Base-by-base conservation (phyloP, 1,139 yeast genomes). In the Meyerozyma sp. region DNA sequence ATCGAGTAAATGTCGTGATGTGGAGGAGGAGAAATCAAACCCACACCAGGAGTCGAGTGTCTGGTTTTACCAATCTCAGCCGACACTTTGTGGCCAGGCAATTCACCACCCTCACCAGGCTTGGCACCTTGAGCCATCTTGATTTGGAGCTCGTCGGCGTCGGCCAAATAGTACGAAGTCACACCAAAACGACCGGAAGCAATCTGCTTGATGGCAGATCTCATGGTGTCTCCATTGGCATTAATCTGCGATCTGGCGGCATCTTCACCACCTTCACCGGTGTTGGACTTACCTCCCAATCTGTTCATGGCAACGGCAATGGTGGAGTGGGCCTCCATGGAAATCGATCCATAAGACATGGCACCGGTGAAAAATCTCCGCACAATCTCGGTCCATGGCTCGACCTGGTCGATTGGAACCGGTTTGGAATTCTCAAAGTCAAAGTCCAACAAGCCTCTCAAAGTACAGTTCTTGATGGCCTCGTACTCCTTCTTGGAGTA, bases 221-320 rank as follows among this genome's bases (percentile, higher is more conserved):
- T 82, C 96, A 93, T 93, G 18, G 98, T 89, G 63, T 93, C 98
- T 59, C 98, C 98, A 55, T 87, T 85, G 42, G 81, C 85, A 49
- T 78, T 78, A 32, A 85, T 84, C 47, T 77, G 73, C 5, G 96
- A 86, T 59, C 98, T 79, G 59, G 93, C 96, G 40, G 95, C 81
- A 62, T 93, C 98, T 68, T 93, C 98, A 74, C 98, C 98, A 75
- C 98, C 98, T 74, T 93, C 98, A 72, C 98, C 98, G 50, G 98
- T 91, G 66, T 93, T 93, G 42, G 96, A 89, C 68, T 90, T 93
- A 57, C 97, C 98, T 44, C 98, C 98, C 54, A 93, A 76, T 66
- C 98, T 77, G 73, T 93, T 93, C 98, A 93, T 93, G 41, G 98
- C 98, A 46, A 93, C 95, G 11, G 98, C 98, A 56, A 93, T 73